Conservation (phyloP, 306 rosid species). For the Albizia julibrissin region DNA sequence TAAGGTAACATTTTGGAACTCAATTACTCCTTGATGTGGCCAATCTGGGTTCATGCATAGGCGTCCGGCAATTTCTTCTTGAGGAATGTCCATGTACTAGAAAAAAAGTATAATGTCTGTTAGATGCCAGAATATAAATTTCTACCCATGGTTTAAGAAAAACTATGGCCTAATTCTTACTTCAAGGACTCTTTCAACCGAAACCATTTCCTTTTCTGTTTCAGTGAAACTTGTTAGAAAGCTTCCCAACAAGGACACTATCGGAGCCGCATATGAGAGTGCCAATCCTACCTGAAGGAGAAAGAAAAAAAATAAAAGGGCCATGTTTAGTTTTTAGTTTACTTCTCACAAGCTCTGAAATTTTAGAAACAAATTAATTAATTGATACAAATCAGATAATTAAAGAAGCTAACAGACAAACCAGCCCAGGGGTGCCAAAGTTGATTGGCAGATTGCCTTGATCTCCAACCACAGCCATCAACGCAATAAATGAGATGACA, state of each 20-base stretch:
- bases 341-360: not conserved
- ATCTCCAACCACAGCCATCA: conserved; percentile 89
- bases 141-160: conserved; percentile 2
- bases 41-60: conserved; percentile 58
- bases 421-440: conserved; percentile 95
- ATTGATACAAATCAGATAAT: conserved; percentile 30
- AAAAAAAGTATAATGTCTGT: conserved; percentile 30
- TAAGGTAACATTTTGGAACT: conserved; percentile 80
- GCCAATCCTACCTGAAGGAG: conserved; percentile 84
- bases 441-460: conserved; percentile 61
- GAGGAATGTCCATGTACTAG: conserved; percentile 89
- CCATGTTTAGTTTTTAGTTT: conserved; percentile 22
- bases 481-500: conserved; percentile 80
- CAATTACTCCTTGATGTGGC: conserved; percentile 80
- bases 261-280: conserved; percentile 91
- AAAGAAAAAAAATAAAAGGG: conserved; percentile 11
- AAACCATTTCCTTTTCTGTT: conserved; percentile 99
- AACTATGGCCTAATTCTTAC: conserved; percentile 42
- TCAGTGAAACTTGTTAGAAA: conserved; percentile 91
- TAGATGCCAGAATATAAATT: conserved; percentile 23
- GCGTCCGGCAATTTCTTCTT: conserved; percentile 72
- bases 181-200: conserved; percentile 91
- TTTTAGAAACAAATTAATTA: not conserved
- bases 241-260: conserved; percentile 79
- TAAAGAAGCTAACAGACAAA: conserved; percentile 43